Percentiles rank a stretch among this genome's conserved stretches.
Conservation (phyloP, 164 flowering plant genomes). For the Magnolia officinalis region DNA sequence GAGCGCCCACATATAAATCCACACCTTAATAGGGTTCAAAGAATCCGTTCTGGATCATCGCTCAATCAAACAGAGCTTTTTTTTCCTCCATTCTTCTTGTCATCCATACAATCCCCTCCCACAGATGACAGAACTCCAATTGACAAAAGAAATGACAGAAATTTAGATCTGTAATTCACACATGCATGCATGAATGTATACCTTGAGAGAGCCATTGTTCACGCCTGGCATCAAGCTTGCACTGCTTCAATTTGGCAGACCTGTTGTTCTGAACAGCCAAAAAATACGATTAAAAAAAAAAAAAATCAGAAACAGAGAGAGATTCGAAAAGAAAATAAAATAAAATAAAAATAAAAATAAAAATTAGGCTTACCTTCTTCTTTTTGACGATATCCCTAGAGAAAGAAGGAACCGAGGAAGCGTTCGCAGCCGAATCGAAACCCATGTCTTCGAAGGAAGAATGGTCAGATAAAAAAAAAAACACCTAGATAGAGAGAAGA, state of each 20-base stretch:
- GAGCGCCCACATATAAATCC: too few species aligned
- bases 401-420: slow-evolving; percentile 31
- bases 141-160: too few species aligned
- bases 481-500: not conserved
- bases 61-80: too few species aligned
- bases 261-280: slow-evolving; percentile 49
- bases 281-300: not conserved
- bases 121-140: too few species aligned
- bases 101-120: too few species aligned
- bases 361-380: slow-evolving; percentile 47
- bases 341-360: not conserved
- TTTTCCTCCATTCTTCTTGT: too few species aligned
- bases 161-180: too few species aligned
- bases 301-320: not conserved
- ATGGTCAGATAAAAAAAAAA: too few species aligned
- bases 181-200: not conserved
- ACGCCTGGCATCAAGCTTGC: slow-evolving; percentile 81
- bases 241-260: slow-evolving; percentile 80
- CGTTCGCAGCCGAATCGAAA: slow-evolving; percentile 50
- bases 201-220: slow-evolving; percentile 52
- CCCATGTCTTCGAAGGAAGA: slow-evolving; percentile 29
- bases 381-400: slow-evolving; percentile 57
- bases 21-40: too few species aligned
- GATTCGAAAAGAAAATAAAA: slow-evolving; percentile 4
- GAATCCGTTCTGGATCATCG: too few species aligned